These are phyloP conservation scores for Micromonas commoda DNA, from an alignment of 139 green algal species.

Conservation along the genomic window DNA sequence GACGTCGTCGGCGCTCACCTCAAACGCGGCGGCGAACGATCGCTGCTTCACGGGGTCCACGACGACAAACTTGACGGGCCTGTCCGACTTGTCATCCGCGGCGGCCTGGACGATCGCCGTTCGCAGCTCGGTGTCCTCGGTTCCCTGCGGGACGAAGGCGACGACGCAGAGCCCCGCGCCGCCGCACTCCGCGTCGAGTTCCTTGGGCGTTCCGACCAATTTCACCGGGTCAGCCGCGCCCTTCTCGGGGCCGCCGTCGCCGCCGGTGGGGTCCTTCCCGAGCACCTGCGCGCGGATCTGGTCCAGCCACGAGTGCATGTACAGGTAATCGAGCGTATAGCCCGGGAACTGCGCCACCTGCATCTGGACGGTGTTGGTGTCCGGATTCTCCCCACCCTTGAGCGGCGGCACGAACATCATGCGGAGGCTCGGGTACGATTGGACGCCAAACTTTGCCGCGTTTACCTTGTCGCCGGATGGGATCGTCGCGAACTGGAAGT, in stretches of 20 bases:
- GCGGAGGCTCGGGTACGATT: background rate
- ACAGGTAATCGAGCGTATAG: background rate
- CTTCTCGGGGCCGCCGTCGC: background rate
- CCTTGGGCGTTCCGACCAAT: background rate
- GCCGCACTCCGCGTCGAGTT: constrained; percentile 10
- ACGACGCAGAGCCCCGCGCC: constrained; percentile 8
- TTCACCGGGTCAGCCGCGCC: background rate
- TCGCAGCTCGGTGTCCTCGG: background rate
- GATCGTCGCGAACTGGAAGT: constrained; percentile 7
- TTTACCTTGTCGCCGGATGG: background rate
- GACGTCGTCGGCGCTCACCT: background rate
- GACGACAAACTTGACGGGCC: background rate
- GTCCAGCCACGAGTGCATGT: background rate
- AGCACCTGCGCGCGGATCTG: background rate
- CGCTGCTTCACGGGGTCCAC: constrained; percentile 8
- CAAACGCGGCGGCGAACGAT: constrained; percentile 13
- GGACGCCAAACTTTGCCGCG: background rate
- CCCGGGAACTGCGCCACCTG: background rate
- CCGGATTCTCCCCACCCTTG: background rate
- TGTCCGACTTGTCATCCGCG: background rate
- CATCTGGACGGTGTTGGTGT: background rate
- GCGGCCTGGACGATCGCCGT: background rate
- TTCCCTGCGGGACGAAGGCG: background rate
- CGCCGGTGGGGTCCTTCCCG: background rate
- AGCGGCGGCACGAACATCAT: background rate